Conservation (phyloP, 1,284 basidiomycete genomes). For the Cerrena zonata region DNA sequence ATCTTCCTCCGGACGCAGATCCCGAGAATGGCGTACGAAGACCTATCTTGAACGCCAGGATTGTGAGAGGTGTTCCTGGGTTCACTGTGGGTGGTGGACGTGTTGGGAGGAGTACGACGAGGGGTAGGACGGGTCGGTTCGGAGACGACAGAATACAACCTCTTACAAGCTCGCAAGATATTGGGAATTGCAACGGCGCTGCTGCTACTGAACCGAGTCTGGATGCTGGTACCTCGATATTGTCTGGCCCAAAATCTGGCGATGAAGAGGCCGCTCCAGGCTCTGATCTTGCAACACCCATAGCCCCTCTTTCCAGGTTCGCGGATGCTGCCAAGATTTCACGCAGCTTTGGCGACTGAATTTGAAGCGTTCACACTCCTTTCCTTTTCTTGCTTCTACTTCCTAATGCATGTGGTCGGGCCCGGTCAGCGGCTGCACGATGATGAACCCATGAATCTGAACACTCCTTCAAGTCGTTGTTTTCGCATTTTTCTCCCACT, state of each 20-base stretch:
- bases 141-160: constrained; percentile 14
- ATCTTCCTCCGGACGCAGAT: constrained; percentile 24
- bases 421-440: background rate
- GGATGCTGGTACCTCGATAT: background rate
- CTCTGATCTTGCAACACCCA: background rate
- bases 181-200: background rate
- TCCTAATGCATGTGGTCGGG: too few species aligned
- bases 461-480: background rate
- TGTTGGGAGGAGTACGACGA: constrained; percentile 17
- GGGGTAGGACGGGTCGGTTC: constrained; percentile 23
- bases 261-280: background rate
- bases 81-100: constrained; percentile 19
- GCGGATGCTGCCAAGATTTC: background rate
- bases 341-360: background rate
- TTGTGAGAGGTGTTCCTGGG: constrained; percentile 20
- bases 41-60: constrained; percentile 23
- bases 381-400: too few species aligned
- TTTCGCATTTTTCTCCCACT: background rate
- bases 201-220: background rate
- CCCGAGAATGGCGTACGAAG: constrained; percentile 17
- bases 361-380: background rate
- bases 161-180: background rate
- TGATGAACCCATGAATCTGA: background rate
- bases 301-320: background rate
- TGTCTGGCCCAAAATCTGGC: background rate